Conservation (phyloP, 805 yeast species). For the Candida pini region DNA sequence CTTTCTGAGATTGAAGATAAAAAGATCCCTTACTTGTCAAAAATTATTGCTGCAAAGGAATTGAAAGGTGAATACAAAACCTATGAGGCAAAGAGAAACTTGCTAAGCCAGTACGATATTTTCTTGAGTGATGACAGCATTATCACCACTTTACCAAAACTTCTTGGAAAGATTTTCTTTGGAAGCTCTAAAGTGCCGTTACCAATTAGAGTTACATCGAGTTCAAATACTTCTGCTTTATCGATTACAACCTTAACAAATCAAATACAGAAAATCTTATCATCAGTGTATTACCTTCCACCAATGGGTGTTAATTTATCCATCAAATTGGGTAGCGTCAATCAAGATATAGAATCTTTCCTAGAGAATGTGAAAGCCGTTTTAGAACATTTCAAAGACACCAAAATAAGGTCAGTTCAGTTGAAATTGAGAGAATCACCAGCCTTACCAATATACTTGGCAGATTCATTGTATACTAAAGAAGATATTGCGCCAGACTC, state of each 20-base stretch:
- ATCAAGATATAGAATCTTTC: conserved; percentile 42
- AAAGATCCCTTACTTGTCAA: conserved; percentile 38
- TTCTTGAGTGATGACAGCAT: conserved; percentile 83
- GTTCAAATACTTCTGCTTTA: conserved; percentile 21
- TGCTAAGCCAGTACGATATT: conserved; percentile 61
- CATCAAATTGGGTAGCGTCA: conserved; percentile 58
- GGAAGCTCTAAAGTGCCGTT: conserved; percentile 58
- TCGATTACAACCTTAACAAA: conserved; percentile 47
- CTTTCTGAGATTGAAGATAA: conserved; percentile 42
- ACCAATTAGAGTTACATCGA: conserved; percentile 45
- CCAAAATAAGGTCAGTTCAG: conserved; percentile 50
- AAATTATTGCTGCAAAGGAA: conserved; percentile 66
- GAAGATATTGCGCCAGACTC: conserved; percentile 40
- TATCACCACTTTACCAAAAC: conserved; percentile 71
- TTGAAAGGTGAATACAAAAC: conserved; percentile 81
- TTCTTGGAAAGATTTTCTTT: conserved; percentile 77
- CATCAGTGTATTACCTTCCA: conserved; percentile 55
- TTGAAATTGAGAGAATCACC: conserved; percentile 72
- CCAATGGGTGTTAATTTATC: conserved; percentile 70
- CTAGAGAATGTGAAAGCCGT: conserved; percentile 57
- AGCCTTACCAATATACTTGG: conserved; percentile 74
- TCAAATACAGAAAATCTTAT: conserved; percentile 53
- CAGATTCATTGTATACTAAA: conserved; percentile 48
- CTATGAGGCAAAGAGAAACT: conserved; percentile 81
- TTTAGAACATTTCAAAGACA: conserved; percentile 37